phyloP scores from a whole-genome alignment of 208 protist genomes.

The Acanthamoeba culbertsoni region DNA sequence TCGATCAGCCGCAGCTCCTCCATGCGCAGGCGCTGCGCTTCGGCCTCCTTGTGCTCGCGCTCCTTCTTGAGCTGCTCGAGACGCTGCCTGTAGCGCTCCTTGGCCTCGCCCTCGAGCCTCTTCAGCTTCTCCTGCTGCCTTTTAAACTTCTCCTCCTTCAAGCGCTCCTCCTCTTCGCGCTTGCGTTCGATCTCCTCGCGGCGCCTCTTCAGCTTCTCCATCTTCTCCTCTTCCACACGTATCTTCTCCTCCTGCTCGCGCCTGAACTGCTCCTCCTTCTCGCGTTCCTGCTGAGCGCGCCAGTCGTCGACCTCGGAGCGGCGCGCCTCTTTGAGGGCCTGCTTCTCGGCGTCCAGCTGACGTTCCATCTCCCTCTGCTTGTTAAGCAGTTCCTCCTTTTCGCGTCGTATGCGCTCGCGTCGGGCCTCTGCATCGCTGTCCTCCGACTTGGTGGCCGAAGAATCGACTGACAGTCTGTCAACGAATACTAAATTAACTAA shows the following conservation, averaged over 20 bases:
- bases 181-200: constrained; percentile 38
- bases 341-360: constrained; percentile 11
- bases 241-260: neutral
- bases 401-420: neutral
- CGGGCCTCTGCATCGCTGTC: neutral
- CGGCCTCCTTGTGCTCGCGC: constrained; percentile 37
- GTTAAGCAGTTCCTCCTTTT: neutral
- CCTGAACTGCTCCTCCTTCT: constrained; percentile 39
- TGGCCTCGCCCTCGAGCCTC: constrained; percentile 49
- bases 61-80: neutral
- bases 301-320: neutral
- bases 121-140: constrained; percentile 58
- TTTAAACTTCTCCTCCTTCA: constrained; percentile 35
- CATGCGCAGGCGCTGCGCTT: neutral
- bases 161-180: constrained; percentile 31
- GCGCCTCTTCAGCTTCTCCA: neutral
- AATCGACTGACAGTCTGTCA: too few species aligned
- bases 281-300: neutral
- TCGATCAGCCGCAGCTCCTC: constrained; percentile 47
- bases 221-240: constrained; percentile 13
- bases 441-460: neutral
- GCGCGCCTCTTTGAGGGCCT: neutral
- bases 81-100: constrained; percentile 24
- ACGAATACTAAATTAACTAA: too few species aligned
- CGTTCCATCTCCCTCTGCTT: constrained; percentile 1